A percentile compares a stretch with the other conserved stretches of the same genome.
phyloP scores from a whole-genome alignment of 768 basidiomycete genomes.

The Termitomyces sp. region DNA sequence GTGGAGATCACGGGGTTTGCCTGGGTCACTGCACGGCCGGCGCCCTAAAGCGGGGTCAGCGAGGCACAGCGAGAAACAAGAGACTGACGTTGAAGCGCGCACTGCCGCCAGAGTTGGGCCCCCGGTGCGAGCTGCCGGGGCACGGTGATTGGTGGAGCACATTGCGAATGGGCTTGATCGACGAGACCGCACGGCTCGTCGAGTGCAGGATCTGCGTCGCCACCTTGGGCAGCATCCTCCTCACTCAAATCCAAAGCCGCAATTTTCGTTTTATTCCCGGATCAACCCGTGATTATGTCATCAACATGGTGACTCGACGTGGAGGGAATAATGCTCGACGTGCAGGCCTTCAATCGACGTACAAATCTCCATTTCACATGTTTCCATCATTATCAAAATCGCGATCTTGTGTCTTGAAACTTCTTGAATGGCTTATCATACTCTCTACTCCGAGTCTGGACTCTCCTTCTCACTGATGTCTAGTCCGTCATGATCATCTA shows the following conservation, averaged over 20 bases:
- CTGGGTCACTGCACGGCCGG: constrained; percentile 68
- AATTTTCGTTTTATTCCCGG: constrained; percentile 9
- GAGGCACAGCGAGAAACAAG: neutral
- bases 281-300: constrained; percentile 21
- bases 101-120: neutral
- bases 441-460: too few relatives aligned
- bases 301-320: constrained; percentile 20
- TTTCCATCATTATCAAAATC: too few relatives aligned
- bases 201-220: constrained; percentile 74
- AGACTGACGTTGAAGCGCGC: constrained; percentile 57
- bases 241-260: too few relatives aligned
- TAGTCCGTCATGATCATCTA: too few relatives aligned
- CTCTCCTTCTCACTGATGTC: too few relatives aligned
- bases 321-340: too few relatives aligned
- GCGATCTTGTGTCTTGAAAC: too few relatives aligned
- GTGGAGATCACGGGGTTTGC: constrained; percentile 49
- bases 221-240: constrained; percentile 75
- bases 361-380: too few relatives aligned
- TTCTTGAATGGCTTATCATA: too few relatives aligned
- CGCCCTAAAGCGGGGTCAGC: constrained; percentile 37
- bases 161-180: constrained; percentile 74
- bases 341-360: too few relatives aligned
- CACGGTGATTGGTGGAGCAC: constrained; percentile 60
- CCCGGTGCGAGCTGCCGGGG: constrained; percentile 43
- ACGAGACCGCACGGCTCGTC: constrained; percentile 70